Evolutionary conservation across 148 eudicot species (phyloP), one percentile per base, ranked within the genome.

Genomic region (Silene uniflora): DNA sequence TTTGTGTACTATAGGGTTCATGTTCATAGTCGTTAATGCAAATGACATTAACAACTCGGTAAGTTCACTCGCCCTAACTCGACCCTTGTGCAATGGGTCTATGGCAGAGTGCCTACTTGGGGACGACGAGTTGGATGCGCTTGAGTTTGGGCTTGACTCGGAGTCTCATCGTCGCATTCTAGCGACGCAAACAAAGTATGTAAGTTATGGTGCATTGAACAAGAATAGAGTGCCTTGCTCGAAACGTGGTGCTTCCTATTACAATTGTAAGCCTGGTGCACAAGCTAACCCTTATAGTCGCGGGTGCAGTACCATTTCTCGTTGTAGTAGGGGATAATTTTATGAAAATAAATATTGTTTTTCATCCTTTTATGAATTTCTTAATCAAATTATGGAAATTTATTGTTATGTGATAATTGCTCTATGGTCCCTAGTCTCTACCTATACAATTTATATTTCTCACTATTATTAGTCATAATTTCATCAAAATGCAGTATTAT

Each of bases 201-300:
- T 89, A 69, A 86, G 93, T 75, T 89, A 89, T 39, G 90, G 79
- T 67, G 89, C 91, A 44, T 72, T 90, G 78, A 84, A 75, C 71
- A 85, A 76, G 81, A 85, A 90, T 78, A 84, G 68, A 18, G 80
- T 80, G 4, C 93, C 91, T 0, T 89, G 93, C 75, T 87, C 89
- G 0, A 70, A 76, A 1, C 89, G 91, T 49, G 91, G 93, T 47
- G 88, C 87, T 5, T 89, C 93, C 10, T 89, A 89, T 84, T 86
- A 88, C 83, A 87, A 89, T 67, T 87, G 93, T 76, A 77, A 74
- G 5, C 77, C 84, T 1, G 89, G 93, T 29, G 88, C 83, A 1
- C 84, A 81, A 68, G 93, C 91, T 3, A 89, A 89, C 44, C 93
- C 93, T 0, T 89, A 87, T 81, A 56, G 79, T 0, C 91, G 93